Evolutionary conservation across 2,329 filamentous ascomycete species (phyloP).

Genomic region (Ascochyta lentis): DNA sequence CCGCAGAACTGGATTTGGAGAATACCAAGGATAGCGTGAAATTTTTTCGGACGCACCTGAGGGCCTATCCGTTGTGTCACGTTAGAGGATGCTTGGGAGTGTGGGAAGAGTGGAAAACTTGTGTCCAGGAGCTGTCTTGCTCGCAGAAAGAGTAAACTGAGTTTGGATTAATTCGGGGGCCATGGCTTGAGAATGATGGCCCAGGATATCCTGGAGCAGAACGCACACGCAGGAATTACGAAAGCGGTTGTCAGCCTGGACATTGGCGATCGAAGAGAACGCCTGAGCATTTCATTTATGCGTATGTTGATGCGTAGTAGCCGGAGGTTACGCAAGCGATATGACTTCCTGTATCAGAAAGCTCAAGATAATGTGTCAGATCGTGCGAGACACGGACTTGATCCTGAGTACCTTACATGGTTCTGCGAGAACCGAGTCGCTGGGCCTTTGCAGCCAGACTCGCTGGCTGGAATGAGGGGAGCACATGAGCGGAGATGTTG

Average conservation of each 20-base stretch:
- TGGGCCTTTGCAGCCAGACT: not conserved
- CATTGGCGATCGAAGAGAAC: no score
- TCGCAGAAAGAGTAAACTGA: not conserved
- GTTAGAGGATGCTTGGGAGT: not conserved
- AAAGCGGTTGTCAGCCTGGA: no score
- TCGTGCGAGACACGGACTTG: no score
- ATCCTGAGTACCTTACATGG: no score
- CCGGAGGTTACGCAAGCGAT: no score
- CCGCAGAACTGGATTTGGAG: not conserved
- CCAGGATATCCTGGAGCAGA: no score
- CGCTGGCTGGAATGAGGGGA: not conserved
- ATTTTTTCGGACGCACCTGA: not conserved
- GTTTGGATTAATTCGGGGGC: not conserved
- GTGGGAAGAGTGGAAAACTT: not conserved
- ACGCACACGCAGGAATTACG: no score
- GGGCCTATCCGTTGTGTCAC: not conserved
- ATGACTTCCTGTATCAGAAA: no score
- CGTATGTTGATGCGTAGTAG: no score
- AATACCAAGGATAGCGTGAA: not conserved
- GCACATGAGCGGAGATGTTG: not conserved
- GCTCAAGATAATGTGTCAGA: no score
- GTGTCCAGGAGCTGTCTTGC: not conserved
- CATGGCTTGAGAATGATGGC: no score
- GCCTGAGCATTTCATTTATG: no score
- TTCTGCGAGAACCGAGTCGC: not conserved